phyloP scores from a whole-genome alignment of 352 stramenopile species.

The Thalassiosira livingstoniorum region DNA sequence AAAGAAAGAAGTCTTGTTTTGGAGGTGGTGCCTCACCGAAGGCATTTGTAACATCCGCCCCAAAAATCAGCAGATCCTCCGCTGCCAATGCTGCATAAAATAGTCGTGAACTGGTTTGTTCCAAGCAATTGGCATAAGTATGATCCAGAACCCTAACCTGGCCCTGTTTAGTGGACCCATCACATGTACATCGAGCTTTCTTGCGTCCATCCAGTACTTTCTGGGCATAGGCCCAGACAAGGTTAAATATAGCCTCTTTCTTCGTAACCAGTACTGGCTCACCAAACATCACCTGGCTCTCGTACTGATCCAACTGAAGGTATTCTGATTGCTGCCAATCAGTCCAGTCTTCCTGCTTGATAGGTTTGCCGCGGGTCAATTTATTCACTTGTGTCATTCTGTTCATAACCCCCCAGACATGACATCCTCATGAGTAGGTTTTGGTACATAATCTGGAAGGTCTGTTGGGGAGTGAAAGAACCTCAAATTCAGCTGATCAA shows the following conservation, averaged over 20 bases:
- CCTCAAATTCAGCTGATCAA: background rate
- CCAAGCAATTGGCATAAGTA: constrained; percentile 2
- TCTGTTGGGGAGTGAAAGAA: background rate
- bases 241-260: background rate
- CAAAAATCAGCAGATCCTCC: background rate
- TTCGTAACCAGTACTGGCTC: background rate
- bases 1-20: constrained; percentile 3
- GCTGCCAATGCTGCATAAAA: background rate
- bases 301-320: constrained; percentile 5
- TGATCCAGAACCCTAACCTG: constrained; percentile 4
- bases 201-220: background rate
- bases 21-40: background rate
- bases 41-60: background rate
- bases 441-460: background rate
- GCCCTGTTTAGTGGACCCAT: background rate
- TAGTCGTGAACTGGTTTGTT: background rate
- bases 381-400: background rate
- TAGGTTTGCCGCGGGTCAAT: background rate
- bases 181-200: background rate
- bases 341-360: background rate
- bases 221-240: background rate
- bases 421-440: background rate
- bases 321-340: background rate
- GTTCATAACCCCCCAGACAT: background rate
- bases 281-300: constrained; percentile 4